These are phyloP conservation scores for Sphagnum contortum DNA, from an alignment of 225 moss, liverwort and hornwort genomes.

Conservation along the genomic window DNA sequence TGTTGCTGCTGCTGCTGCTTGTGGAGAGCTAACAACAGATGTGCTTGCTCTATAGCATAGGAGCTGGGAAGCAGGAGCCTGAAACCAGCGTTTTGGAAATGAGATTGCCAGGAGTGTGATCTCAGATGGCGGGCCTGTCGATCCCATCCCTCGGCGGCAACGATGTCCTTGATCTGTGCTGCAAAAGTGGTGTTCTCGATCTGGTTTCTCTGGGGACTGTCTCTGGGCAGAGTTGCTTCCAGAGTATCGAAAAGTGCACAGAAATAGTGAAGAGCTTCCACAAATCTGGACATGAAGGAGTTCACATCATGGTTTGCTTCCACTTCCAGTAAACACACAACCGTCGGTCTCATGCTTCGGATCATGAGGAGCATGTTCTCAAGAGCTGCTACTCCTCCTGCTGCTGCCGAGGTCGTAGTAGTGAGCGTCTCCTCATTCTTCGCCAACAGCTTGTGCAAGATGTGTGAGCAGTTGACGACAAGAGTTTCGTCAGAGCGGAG, in stretches of 20 bases:
- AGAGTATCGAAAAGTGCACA: constrained; percentile 34
- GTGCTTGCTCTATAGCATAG: too few species aligned
- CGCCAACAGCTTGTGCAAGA: neutral
- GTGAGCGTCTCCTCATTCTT: neutral
- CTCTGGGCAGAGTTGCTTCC: constrained; percentile 22
- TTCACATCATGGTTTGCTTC: constrained; percentile 23
- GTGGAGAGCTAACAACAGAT: too few species aligned
- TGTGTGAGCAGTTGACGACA: constrained; percentile 28
- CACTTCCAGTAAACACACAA: constrained; percentile 27
- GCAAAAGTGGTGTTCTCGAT: constrained; percentile 29
- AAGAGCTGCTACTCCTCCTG: constrained; percentile 13
- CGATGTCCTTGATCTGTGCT: constrained; percentile 18
- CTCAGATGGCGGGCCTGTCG: neutral
- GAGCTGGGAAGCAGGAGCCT: constrained; percentile 8
- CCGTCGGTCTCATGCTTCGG: constrained; percentile 12
- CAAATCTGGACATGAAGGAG: constrained; percentile 19
- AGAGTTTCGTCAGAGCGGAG: constrained; percentile 30
- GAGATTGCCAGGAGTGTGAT: constrained; percentile 13
- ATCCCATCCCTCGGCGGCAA: constrained; percentile 7
- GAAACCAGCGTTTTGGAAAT: constrained; percentile 18
- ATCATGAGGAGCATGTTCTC: constrained; percentile 12
- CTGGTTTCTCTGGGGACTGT: constrained; percentile 24
- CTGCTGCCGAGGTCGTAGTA: neutral
- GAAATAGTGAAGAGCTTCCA: constrained; percentile 37
- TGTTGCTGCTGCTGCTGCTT: too few species aligned